phyloP scores from a whole-genome alignment of 1,139 yeast genomes.

The Saccharomycopsis hybrid region DNA sequence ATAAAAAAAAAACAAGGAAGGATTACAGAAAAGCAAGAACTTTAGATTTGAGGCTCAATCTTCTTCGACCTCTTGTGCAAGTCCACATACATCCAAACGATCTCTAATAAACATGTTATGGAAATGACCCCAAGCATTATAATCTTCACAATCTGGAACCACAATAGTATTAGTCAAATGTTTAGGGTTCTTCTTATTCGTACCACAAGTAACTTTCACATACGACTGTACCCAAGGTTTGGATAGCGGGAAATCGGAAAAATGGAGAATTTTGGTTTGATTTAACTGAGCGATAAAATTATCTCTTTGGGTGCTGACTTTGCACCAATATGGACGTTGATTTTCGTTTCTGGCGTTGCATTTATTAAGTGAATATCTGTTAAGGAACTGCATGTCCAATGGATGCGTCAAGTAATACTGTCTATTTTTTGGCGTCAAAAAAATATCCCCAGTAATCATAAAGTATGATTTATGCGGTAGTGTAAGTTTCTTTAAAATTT shows the following conservation, averaged over 20 bases:
- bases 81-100: slow-evolving; percentile 14
- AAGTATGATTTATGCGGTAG: slow-evolving; percentile 19
- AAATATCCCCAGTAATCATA: slow-evolving; percentile 20
- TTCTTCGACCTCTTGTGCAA: slow-evolving; percentile 15
- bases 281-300: slow-evolving; percentile 3
- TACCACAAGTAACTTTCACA: slow-evolving; percentile 10
- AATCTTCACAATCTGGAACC: slow-evolving; percentile 18
- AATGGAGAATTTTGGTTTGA: slow-evolving; percentile 27
- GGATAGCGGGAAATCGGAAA: slow-evolving; percentile 30
- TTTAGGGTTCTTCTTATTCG: neutral
- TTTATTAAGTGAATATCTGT: slow-evolving; percentile 12
- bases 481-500: slow-evolving; percentile 7
- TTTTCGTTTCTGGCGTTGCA: slow-evolving; percentile 5
- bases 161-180: slow-evolving; percentile 1
- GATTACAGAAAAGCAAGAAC: no score
- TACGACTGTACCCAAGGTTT: slow-evolving; percentile 29
- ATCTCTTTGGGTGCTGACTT: slow-evolving; percentile 2
- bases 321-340: slow-evolving; percentile 18
- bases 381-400: slow-evolving; percentile 18
- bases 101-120: slow-evolving; percentile 20
- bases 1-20: no score
- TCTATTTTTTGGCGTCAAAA: slow-evolving; percentile 15
- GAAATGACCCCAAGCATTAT: slow-evolving; percentile 19
- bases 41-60: neutral
- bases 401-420: slow-evolving; percentile 17